Base-by-base conservation (phyloP, 2,329 filamentous ascomycete species). In the Colletotrichum chrysophilum region DNA sequence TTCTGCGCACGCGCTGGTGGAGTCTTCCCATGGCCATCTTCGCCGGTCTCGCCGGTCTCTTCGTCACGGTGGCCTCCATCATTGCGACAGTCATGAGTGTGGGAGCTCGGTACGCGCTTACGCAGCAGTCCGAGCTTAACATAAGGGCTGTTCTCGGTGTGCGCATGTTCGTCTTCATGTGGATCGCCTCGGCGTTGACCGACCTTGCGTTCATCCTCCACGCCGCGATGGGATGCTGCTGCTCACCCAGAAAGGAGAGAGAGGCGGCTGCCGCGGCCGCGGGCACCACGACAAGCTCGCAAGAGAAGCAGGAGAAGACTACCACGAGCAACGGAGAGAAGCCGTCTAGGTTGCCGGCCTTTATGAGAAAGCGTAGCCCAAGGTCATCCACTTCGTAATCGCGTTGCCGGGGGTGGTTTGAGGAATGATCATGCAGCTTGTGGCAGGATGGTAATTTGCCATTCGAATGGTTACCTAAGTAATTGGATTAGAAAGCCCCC, bases 141-240 rank as follows among this genome's bases (percentile, higher is more conserved):
- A 96, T 98, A 79, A 83, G 86, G 12, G 94, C 93, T 4, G 85
- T 89, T 4, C 87, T 98, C 38, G 96, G 96, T 7, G 85, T 83
- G 43, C 89, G 91, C 78, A 96, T 98, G 94, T 91, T 98, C 80
- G 94, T 87, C 0, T 97, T 98, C 81, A 96, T 98, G 93, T 98
- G 96, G 96, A 90, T 95, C 32, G 94, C 93, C 0, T 90, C 92
- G 1, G 91, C 88, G 0, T 91, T 93, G 76, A 90, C 91, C 2
- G 85, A 95, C 7, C 80, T 96, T 24, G 93, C 93, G 0, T 96
- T 94, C 80, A 82, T 94, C 36, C 87, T 97, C 24, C 95, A 97
- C 83, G 86, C 94, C 32, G 91, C 93, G 36, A 89, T 96, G 83
- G 94, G 93, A 79, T 98, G 95, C 84, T 97, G 94, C 83, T 95